Percentiles rank a stretch among this genome's conserved stretches.
phyloP scores from a whole-genome alignment of 495 filamentous ascomycete genomes.

The Xylaria palmicola region DNA sequence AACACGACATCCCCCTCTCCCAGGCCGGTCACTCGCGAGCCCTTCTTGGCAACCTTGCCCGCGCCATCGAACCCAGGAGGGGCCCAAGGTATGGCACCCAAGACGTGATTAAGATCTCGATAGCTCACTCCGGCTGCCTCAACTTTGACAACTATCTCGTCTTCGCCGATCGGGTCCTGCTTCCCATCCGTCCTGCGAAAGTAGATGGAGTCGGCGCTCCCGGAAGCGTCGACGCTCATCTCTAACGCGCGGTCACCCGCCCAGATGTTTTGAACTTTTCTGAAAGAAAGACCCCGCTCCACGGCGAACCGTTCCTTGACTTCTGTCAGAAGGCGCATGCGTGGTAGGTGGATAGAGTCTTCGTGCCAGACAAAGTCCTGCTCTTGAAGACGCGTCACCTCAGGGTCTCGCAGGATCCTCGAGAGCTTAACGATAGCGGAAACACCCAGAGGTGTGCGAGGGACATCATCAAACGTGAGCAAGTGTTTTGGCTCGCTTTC shows the following conservation, averaged over 20 bases:
- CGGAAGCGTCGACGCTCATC: conserved; percentile 33
- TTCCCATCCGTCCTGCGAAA: conserved; percentile 40
- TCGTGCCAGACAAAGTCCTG: conserved; percentile 11
- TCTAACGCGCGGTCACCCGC: conserved; percentile 28
- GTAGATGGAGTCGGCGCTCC: conserved; percentile 49
- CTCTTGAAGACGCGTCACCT: background rate
- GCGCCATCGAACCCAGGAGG: conserved; percentile 46
- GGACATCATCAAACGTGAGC: conserved; percentile 1
- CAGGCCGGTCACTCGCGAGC: conserved; percentile 38
- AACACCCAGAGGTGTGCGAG: background rate
- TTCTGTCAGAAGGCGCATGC: background rate
- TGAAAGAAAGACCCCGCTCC: background rate
- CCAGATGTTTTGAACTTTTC: conserved; percentile 20
- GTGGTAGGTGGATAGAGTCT: background rate
- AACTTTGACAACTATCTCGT: conserved; percentile 42
- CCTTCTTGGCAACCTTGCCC: conserved; percentile 48
- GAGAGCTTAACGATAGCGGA: conserved; percentile 1
- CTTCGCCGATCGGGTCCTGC: conserved; percentile 28
- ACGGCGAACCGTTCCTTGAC: conserved; percentile 5
- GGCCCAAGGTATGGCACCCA: conserved; percentile 41
- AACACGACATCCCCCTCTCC: conserved; percentile 53
- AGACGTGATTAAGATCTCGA: conserved; percentile 46
- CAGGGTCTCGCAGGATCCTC: background rate
- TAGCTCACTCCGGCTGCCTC: conserved; percentile 52
- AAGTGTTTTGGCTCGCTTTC: conserved; percentile 4